These are phyloP conservation scores for Pinus tabuliformis DNA, from an alignment of 75 land plant genomes.

Conservation along the genomic window DNA sequence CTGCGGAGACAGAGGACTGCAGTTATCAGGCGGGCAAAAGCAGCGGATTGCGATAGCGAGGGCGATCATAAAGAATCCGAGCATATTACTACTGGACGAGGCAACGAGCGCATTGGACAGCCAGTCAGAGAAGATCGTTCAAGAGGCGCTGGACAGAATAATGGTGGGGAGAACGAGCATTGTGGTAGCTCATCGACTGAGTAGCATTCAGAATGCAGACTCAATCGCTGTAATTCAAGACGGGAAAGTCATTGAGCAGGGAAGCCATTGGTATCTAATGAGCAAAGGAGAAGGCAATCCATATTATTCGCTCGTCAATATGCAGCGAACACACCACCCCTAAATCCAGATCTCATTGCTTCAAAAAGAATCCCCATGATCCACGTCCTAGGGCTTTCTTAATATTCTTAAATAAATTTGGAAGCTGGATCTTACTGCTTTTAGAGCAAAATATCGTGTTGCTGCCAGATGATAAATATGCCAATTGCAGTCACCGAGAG, in stretches of 20 bases:
- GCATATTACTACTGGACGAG: background rate
- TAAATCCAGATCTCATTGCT: too few species aligned
- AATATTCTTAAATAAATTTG: too few species aligned
- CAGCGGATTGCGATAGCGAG: conserved; percentile 6
- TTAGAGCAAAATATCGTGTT: too few species aligned
- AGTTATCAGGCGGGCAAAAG: conserved; percentile 4
- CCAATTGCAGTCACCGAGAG: too few species aligned
- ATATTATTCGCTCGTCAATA: background rate
- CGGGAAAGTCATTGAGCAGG: background rate
- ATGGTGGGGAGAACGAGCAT: background rate
- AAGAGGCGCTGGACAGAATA: background rate
- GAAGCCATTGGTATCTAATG: background rate
- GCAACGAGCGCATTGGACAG: background rate
- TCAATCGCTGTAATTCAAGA: background rate
- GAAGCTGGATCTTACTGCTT: too few species aligned
- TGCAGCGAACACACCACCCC: too few species aligned
- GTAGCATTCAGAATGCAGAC: background rate
- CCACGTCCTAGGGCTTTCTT: too few species aligned
- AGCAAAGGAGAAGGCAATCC: background rate
- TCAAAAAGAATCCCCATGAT: too few species aligned
- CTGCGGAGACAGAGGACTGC: background rate
- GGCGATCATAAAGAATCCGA: conserved; percentile 9
- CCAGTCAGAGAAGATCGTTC: background rate
- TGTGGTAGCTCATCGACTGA: background rate
- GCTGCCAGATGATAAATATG: too few species aligned